Evolutionary conservation across 2,329 filamentous ascomycete species (phyloP).

Genomic region (Pseudocercospora crystallina): DNA sequence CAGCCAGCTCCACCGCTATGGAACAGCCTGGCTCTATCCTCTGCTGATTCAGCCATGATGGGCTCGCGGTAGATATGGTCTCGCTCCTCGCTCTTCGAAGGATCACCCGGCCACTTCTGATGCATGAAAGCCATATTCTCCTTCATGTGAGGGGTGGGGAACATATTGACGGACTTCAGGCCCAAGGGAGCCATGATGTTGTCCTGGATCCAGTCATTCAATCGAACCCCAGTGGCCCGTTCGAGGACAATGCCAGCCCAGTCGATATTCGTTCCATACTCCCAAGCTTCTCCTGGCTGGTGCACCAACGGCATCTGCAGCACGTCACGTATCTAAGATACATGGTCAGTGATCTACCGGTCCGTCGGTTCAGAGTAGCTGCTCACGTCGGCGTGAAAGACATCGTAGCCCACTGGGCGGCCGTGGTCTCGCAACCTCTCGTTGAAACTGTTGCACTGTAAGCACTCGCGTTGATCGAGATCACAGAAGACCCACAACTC

Average conservation of each 20-base stretch:
- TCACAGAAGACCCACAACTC: slow-evolving; percentile 35
- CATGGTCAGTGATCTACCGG: slow-evolving; percentile 20
- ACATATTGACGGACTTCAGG: slow-evolving; percentile 55
- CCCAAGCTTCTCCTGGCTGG: slow-evolving; percentile 63
- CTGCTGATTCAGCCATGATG: slow-evolving; percentile 45
- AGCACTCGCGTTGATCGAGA: too few relatives aligned
- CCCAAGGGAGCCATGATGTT: slow-evolving; percentile 49
- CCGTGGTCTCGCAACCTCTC: slow-evolving; percentile 41
- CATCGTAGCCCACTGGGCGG: slow-evolving; percentile 55
- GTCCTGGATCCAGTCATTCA: slow-evolving; percentile 49
- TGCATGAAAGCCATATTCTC: slow-evolving; percentile 59
- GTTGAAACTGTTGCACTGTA: slow-evolving; percentile 38
- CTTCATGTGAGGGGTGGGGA: slow-evolving; percentile 57
- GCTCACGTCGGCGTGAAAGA: slow-evolving; percentile 53
- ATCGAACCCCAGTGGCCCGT: slow-evolving; percentile 42
- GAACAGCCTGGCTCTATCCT: slow-evolving; percentile 50
- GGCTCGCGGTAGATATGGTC: slow-evolving; percentile 55
- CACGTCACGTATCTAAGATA: slow-evolving; percentile 42
- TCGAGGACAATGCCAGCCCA: slow-evolving; percentile 52
- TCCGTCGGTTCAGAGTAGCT: too few relatives aligned
- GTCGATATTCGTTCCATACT: slow-evolving; percentile 54
- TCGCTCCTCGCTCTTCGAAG: slow-evolving; percentile 30
- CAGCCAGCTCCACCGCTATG: slow-evolving; percentile 64
- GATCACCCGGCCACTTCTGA: slow-evolving; percentile 44
- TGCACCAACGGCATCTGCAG: slow-evolving; percentile 57